Conservation (phyloP, 345 rosid genomes). For the Schrenkiella parvula region DNA sequence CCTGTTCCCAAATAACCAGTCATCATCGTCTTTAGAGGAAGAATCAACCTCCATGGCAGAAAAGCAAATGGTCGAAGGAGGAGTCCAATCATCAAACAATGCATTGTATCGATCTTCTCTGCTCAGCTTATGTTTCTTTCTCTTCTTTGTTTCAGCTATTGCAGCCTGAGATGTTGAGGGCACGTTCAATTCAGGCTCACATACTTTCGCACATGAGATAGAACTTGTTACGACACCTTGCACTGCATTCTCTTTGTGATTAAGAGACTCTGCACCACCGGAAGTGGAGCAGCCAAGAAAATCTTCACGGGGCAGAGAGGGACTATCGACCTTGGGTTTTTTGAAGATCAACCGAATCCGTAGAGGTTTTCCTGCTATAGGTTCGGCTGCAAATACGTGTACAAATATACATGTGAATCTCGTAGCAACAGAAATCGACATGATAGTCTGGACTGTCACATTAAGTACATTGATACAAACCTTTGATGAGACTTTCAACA, state of each 20-base stretch:
- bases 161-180: background rate
- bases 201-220: background rate
- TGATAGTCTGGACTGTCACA: background rate
- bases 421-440: background rate
- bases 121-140: background rate
- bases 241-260: background rate
- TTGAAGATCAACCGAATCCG: conserved; percentile 44
- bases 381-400: background rate
- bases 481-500: conserved; percentile 24
- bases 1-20: conserved; percentile 50
- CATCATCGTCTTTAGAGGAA: conserved; percentile 23
- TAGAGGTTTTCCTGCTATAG: conserved; percentile 41
- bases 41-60: background rate
- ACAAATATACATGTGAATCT: background rate
- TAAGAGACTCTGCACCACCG: background rate
- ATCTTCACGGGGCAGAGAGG: background rate
- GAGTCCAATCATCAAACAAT: conserved; percentile 48
- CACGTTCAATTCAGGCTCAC: background rate
- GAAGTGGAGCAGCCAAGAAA: conserved; percentile 19
- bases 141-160: background rate
- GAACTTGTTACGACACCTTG: background rate
- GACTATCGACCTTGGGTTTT: conserved; percentile 5
- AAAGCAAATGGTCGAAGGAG: conserved; percentile 20
- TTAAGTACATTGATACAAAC: conserved; percentile 13
- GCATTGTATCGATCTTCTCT: conserved; percentile 29